Evolutionary conservation across 768 basidiomycete species (phyloP).

Genomic region (Candolleomyces aberdarensis): DNA sequence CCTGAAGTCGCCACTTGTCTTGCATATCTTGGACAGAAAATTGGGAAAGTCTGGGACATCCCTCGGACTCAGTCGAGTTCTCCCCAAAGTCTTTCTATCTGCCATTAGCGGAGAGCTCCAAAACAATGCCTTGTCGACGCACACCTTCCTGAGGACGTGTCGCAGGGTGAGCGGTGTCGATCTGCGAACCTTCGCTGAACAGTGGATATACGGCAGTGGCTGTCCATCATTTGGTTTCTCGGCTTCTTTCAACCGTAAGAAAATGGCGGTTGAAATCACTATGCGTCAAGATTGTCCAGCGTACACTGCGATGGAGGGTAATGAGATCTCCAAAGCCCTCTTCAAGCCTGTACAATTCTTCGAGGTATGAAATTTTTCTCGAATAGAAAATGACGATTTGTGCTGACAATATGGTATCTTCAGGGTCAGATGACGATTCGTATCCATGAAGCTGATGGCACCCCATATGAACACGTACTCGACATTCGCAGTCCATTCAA

Average conservation of each 20-base stretch:
- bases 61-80: slow-evolving; percentile 88
- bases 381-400: not conserved
- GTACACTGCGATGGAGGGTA: slow-evolving; percentile 63
- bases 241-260: slow-evolving; percentile 94
- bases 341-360: slow-evolving; percentile 86
- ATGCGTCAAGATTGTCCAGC: slow-evolving; percentile 91
- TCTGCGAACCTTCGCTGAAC: slow-evolving; percentile 88
- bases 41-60: slow-evolving; percentile 95
- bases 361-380: slow-evolving; percentile 50
- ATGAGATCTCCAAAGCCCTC: slow-evolving; percentile 60
- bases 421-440: slow-evolving; percentile 98
- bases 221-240: slow-evolving; percentile 89
- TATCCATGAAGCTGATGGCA: slow-evolving; percentile 98
- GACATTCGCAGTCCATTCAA: slow-evolving; percentile 87
- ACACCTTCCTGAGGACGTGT: slow-evolving; percentile 86
- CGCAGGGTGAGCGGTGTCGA: slow-evolving; percentile 93
- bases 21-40: slow-evolving; percentile 92
- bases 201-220: slow-evolving; percentile 98
- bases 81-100: slow-evolving; percentile 92
- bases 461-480: slow-evolving; percentile 96
- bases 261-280: slow-evolving; percentile 95
- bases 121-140: slow-evolving; percentile 84
- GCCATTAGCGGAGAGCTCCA: slow-evolving; percentile 89
- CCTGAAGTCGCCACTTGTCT: slow-evolving; percentile 91
- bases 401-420: not conserved